Percentiles rank a stretch among this genome's conserved stretches.
Conservation (phyloP, 2,329 filamentous ascomycete genomes). For the Aureobasidium sp. region DNA sequence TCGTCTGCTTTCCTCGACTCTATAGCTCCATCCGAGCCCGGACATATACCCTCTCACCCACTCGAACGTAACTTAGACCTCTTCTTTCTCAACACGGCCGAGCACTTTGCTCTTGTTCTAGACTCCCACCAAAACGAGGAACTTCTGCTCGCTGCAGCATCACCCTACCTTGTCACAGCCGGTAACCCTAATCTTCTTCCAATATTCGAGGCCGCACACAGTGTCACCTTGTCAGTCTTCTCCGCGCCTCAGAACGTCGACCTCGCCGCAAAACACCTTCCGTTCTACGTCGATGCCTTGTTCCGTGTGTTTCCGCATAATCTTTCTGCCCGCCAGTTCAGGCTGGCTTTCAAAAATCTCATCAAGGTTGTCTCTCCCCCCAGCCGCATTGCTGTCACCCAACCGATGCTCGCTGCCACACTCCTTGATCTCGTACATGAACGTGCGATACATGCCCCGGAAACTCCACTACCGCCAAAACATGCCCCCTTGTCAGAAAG, state of each 20-base stretch:
- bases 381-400: slow-evolving; percentile 62
- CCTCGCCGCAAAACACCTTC: slow-evolving; percentile 63
- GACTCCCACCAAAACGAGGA: slow-evolving; percentile 61
- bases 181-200: slow-evolving; percentile 52
- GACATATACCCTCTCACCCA: slow-evolving; percentile 55
- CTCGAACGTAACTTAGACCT: slow-evolving; percentile 70
- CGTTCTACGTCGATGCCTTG: slow-evolving; percentile 76
- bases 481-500: slow-evolving; percentile 18
- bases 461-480: slow-evolving; percentile 31
- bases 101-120: slow-evolving; percentile 70
- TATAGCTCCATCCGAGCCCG: slow-evolving; percentile 50
- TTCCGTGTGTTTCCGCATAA: slow-evolving; percentile 72
- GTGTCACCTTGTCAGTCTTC: slow-evolving; percentile 70
- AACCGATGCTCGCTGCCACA: slow-evolving; percentile 72
- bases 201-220: slow-evolving; percentile 86
- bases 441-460: slow-evolving; percentile 51
- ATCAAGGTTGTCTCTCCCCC: slow-evolving; percentile 77
- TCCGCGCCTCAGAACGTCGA: slow-evolving; percentile 70
- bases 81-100: slow-evolving; percentile 80
- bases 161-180: slow-evolving; percentile 62
- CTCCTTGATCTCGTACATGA: slow-evolving; percentile 71
- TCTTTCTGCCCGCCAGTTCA: slow-evolving; percentile 78
- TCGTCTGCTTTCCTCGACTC: slow-evolving; percentile 60
- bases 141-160: slow-evolving; percentile 66
- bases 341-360: slow-evolving; percentile 78